Conservation (phyloP, 345 rosid genomes). For the Dovyalis caffra region DNA sequence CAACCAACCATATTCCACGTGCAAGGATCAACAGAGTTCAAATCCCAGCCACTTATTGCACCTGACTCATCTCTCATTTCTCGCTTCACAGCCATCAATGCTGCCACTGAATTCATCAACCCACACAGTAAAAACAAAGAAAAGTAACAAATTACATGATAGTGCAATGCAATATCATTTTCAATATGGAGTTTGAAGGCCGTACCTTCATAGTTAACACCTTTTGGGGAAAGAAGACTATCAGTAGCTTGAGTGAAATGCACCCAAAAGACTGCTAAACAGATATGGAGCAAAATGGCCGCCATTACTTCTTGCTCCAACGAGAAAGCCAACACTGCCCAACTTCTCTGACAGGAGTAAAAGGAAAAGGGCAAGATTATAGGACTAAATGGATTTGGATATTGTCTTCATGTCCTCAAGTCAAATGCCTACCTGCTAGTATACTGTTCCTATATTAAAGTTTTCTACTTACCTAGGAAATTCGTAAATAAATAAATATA, state of each 20-base stretch:
- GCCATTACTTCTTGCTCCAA: conserved; percentile 33
- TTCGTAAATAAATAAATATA: too few species aligned
- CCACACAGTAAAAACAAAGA: not conserved
- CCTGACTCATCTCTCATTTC: conserved; percentile 60
- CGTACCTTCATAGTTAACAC: conserved; percentile 91
- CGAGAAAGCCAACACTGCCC: not conserved
- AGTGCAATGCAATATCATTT: not conserved
- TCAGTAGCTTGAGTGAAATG: conserved; percentile 40
- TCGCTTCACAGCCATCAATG: conserved; percentile 82
- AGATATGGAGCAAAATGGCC: conserved; percentile 26
- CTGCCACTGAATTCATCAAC: conserved; percentile 54
- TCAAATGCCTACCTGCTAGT: not conserved
- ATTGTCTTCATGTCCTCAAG: conserved; percentile 3
- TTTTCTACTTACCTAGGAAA: not conserved
- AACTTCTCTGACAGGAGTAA: conserved; percentile 16
- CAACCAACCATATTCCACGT: conserved; percentile 98
- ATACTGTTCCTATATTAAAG: not conserved
- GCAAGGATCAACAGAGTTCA: conserved; percentile 97
- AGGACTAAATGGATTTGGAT: not conserved
- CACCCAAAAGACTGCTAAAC: conserved; percentile 28
- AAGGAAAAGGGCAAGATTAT: not conserved
- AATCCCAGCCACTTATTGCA: conserved; percentile 88
- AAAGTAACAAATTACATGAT: not conserved
- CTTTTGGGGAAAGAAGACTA: conserved; percentile 88
- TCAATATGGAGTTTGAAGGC: not conserved